These are phyloP conservation scores for Endoconidiophora polonica DNA, from an alignment of 2,329 filamentous ascomycete genomes.

Conservation along the genomic window DNA sequence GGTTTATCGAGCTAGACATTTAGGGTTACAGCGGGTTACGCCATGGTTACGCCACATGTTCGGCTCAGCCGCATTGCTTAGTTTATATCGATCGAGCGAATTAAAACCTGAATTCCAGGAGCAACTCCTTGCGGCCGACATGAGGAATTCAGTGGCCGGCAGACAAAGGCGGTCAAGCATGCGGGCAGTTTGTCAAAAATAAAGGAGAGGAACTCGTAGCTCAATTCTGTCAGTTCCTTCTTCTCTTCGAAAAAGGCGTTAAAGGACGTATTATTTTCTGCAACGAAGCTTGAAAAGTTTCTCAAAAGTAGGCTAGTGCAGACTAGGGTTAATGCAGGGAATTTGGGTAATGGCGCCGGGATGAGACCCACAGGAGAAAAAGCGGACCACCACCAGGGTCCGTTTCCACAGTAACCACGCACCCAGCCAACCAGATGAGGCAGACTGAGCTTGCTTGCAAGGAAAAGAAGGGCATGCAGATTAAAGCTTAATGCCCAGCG, in stretches of 20 bases:
- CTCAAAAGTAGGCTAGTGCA: neutral
- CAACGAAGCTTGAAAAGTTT: neutral
- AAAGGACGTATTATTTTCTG: conserved; percentile 3
- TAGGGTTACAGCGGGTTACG: no score
- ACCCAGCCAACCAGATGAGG: conserved; percentile 7
- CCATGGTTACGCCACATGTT: no score
- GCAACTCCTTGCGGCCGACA: no score
- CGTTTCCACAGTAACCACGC: conserved; percentile 13
- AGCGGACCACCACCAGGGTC: conserved; percentile 10
- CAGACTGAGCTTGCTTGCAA: neutral
- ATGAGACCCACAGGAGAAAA: conserved; percentile 3
- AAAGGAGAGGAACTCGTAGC: neutral
- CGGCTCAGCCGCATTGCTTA: no score
- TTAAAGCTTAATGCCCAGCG: neutral
- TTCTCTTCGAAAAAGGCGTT: no score
- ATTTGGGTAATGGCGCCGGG: conserved; percentile 6
- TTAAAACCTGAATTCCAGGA: no score
- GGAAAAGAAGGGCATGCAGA: conserved; percentile 1
- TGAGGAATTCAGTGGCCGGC: no score
- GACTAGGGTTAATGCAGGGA: conserved; percentile 1
- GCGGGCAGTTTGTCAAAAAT: conserved; percentile 1
- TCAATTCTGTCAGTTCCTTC: no score
- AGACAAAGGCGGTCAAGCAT: conserved; percentile 8
- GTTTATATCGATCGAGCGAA: no score
- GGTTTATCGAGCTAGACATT: no score